These are phyloP conservation scores for Lepidium africanum DNA, from an alignment of 345 rosid genomes.

Conservation along the genomic window DNA sequence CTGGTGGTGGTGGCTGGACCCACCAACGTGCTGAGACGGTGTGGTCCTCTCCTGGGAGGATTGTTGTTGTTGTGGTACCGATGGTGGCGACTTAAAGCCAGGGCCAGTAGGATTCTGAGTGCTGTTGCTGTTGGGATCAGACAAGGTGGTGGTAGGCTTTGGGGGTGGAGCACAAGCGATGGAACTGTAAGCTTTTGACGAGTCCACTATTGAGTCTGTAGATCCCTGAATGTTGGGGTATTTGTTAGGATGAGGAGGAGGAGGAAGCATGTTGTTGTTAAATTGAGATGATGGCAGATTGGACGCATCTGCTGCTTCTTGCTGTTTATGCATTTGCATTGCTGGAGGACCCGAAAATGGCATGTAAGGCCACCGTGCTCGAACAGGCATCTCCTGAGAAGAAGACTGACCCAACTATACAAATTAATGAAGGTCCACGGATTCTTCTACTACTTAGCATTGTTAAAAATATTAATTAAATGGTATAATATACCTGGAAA, in stretches of 20 bases:
- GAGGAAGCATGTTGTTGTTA: conserved; percentile 42
- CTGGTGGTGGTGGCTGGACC: conserved; percentile 36
- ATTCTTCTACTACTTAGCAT: conserved; percentile 15
- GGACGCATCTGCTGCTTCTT: conserved; percentile 36
- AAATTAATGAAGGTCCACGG: not conserved
- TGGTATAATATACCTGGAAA: conserved; percentile 61
- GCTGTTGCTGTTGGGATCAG: conserved; percentile 28
- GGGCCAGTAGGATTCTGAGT: conserved; percentile 27
- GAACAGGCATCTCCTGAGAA: conserved; percentile 60
- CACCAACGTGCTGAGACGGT: conserved; percentile 39
- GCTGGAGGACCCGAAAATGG: conserved; percentile 48
- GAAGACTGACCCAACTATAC: conserved; percentile 44
- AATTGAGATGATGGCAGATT: conserved; percentile 43
- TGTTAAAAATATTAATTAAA: not conserved
- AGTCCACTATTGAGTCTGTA: conserved; percentile 41
- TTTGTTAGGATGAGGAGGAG: conserved; percentile 49
- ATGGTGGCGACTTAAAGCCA: conserved; percentile 22
- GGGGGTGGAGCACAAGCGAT: conserved; percentile 25
- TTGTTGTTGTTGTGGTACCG: conserved; percentile 8
- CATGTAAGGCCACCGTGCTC: conserved; percentile 80
- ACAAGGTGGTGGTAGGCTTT: conserved; percentile 17
- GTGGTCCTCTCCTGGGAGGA: conserved; percentile 46
- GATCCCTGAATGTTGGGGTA: conserved; percentile 42
- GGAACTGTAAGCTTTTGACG: conserved; percentile 39
- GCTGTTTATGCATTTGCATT: conserved; percentile 58